Percentiles rank a stretch among this genome's conserved stretches.
phyloP scores from a whole-genome alignment of 768 basidiomycete genomes.

The Russula brevipes region DNA sequence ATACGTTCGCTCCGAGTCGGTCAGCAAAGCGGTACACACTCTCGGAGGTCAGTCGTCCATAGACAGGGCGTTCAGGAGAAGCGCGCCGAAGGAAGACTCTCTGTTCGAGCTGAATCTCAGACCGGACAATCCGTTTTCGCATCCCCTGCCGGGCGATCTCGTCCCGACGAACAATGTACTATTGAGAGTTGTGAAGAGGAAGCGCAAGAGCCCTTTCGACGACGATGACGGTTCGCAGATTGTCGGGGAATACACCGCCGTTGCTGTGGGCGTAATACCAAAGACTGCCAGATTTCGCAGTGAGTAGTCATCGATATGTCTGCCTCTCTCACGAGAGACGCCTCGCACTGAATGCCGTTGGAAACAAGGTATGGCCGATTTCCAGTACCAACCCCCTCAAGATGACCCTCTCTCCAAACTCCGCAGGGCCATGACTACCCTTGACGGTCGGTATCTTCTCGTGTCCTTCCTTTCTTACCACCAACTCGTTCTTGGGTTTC shows the following conservation, averaged over 20 bases:
- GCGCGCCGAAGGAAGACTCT: slow-evolving; percentile 54
- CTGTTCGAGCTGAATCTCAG: slow-evolving; percentile 73
- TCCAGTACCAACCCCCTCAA: slow-evolving; percentile 75
- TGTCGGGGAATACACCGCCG: slow-evolving; percentile 67
- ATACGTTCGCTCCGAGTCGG: slow-evolving; percentile 61
- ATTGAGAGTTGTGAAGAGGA: slow-evolving; percentile 75
- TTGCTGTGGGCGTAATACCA: slow-evolving; percentile 67
- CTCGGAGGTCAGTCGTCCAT: slow-evolving; percentile 68
- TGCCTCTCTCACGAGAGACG: background rate
- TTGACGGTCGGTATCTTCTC: slow-evolving; percentile 63
- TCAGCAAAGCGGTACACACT: slow-evolving; percentile 54
- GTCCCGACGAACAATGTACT: slow-evolving; percentile 76
- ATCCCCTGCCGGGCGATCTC: slow-evolving; percentile 79
- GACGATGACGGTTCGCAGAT: slow-evolving; percentile 25
- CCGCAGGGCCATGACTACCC: slow-evolving; percentile 64
- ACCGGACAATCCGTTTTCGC: slow-evolving; percentile 70
- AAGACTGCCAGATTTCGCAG: slow-evolving; percentile 89
- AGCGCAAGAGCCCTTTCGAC: slow-evolving; percentile 39
- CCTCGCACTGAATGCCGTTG: background rate
- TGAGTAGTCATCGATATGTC: slow-evolving; percentile 35
- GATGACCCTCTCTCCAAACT: slow-evolving; percentile 66
- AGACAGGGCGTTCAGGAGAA: slow-evolving; percentile 71
- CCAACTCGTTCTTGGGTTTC: background rate
- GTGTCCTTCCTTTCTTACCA: background rate
- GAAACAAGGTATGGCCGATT: slow-evolving; percentile 82